A percentile compares a stretch with the other conserved stretches of the same genome.
phyloP scores from a whole-genome alignment of 2,329 filamentous ascomycete genomes.

The Colletotrichum liriopes region DNA sequence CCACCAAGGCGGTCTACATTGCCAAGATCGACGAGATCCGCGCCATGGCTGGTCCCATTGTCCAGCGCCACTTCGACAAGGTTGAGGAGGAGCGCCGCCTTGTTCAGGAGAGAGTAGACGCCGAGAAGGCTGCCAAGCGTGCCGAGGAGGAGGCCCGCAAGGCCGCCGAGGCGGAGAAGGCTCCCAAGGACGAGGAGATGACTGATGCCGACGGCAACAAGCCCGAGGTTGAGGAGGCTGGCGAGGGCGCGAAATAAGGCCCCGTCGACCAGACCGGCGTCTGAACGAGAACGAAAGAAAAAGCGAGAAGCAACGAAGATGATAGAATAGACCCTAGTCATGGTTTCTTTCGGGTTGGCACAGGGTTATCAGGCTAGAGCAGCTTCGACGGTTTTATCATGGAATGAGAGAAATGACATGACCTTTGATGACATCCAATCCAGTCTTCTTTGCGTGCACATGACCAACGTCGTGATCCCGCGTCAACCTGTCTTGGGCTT shows the following conservation, averaged over 20 bases:
- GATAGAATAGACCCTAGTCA: conserved; percentile 44
- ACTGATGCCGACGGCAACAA: conserved; percentile 71
- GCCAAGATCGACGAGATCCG: conserved; percentile 97
- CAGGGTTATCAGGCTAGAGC: conserved; percentile 43
- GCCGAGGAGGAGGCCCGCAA: conserved; percentile 71
- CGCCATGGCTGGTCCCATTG: conserved; percentile 89
- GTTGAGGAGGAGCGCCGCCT: conserved; percentile 88
- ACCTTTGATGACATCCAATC: conserved; percentile 30
- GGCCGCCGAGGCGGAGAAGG: conserved; percentile 67
- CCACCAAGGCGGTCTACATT: conserved; percentile 92
- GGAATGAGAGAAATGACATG: conserved; percentile 44
- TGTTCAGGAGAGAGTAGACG: conserved; percentile 82
- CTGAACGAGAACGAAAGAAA: conserved; percentile 17
- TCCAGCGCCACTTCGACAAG: conserved; percentile 97
- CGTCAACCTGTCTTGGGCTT: not conserved
- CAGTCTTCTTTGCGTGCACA: not conserved
- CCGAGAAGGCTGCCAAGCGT: conserved; percentile 84
- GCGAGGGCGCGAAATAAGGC: conserved; percentile 50
- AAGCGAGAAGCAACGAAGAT: conserved; percentile 37
- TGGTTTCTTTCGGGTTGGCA: conserved; percentile 43
- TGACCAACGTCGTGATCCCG: not conserved
- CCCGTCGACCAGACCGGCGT: not conserved
- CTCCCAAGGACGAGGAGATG: conserved; percentile 74
- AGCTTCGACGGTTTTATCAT: conserved; percentile 37
- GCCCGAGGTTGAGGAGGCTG: conserved; percentile 65